Base-by-base conservation (phyloP, 805 yeast species). In the Nadsonia fulvescens region DNA sequence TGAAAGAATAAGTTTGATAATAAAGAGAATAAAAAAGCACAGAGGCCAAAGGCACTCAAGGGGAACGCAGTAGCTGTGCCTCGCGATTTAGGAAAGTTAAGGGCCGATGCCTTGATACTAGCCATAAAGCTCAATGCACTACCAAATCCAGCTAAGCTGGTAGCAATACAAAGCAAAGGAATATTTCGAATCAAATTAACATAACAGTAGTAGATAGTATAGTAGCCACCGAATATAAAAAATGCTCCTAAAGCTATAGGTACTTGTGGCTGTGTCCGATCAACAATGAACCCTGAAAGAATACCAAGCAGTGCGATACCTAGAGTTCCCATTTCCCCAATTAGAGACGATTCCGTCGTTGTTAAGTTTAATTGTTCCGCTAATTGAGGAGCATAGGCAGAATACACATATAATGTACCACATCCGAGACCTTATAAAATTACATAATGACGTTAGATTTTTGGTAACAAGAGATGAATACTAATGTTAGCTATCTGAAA, bases 31-130 rank as follows among this genome's bases (percentile, higher is more conserved):
- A 71, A 58, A 37, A 73, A 58, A 2, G 86, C 89, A 43, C 76
- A 66, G 9, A 73, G 56, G 0, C 91, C 91, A 44, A 70, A 74
- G 23, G 74, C 61, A 1, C 83, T 70, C 44, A 75, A 58, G 3
- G 86, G 82, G 22, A 75, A 54, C 1, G 81, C 66, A 1, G 89
- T 71, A 4, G 89, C 83, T 6, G 74, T 55, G 2, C 89, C 91
- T 29, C 78, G 49, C 19, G 62, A 53, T 22, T 62, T 55, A 1
- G 89, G 83, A 43, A 70, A 73, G 23, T 63, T 58, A n/a, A n/a
- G n/a, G n/a, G n/a, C n/a, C n/a, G n/a, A n/a, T n/a, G n/a, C n/a
- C n/a, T 77, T 76, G 40, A 77, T 60, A 31, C 71, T 56, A 8
- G 76, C 67, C 13, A 66, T 57, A 42, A 65, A 68, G 21, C 75